Conservation (phyloP, 23 red algal species). For the Gracilaria caudata region DNA sequence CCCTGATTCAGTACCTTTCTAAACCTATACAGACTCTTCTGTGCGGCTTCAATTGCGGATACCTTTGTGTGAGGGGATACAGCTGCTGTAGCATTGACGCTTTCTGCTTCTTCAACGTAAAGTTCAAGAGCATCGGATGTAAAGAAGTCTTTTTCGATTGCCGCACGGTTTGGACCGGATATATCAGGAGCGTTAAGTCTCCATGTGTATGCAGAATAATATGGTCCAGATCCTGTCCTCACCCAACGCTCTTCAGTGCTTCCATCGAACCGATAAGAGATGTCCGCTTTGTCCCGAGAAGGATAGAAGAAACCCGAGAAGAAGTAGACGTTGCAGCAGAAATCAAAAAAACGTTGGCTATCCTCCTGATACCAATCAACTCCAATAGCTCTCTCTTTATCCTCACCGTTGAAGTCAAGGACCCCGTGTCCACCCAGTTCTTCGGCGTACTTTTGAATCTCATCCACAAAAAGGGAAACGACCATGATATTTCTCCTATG, state of each 20-base stretch:
- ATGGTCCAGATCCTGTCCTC: slow-evolving; percentile 43
- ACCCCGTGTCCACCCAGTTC: slow-evolving; percentile 30
- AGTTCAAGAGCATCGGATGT: slow-evolving; percentile 19
- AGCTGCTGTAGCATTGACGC: background rate
- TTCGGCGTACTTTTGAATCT: slow-evolving; percentile 28
- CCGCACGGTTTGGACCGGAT: slow-evolving; percentile 15
- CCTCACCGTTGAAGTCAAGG: slow-evolving; percentile 43
- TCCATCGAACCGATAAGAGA: slow-evolving; percentile 43
- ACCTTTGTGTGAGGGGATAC: slow-evolving; percentile 35
- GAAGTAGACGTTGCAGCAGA: slow-evolving; percentile 71
- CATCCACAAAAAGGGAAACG: slow-evolving; percentile 13
- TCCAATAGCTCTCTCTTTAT: background rate
- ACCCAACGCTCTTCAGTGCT: slow-evolving; percentile 26
- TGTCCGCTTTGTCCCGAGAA: slow-evolving; percentile 42
- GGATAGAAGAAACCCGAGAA: slow-evolving; percentile 78
- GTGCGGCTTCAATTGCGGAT: slow-evolving; percentile 38
- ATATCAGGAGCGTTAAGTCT: slow-evolving; percentile 20
- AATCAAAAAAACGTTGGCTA: slow-evolving; percentile 34
- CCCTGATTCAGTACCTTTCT: slow-evolving; percentile 25
- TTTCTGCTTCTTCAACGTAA: slow-evolving; percentile 47
- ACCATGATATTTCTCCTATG: slow-evolving; percentile 34
- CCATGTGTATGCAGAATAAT: slow-evolving; percentile 57
- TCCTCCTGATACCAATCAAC: slow-evolving; percentile 8
- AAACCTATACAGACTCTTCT: slow-evolving; percentile 11
- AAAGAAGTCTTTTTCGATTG: slow-evolving; percentile 47